These are phyloP conservation scores for Xylariaceae sp. DNA, from an alignment of 2,329 filamentous ascomycete species.

Conservation along the genomic window DNA sequence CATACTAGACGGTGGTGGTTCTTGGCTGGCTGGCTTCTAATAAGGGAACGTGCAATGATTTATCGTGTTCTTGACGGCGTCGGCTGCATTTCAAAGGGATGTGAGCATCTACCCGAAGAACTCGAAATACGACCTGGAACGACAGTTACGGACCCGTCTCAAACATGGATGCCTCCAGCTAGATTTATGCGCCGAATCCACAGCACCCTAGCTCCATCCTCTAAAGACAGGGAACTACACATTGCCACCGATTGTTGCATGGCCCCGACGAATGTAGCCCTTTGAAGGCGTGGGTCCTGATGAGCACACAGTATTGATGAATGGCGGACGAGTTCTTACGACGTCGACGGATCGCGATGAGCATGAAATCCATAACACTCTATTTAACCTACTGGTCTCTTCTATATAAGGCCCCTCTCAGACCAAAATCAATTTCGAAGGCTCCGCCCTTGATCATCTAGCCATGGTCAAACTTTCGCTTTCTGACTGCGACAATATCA, in stretches of 20 bases:
- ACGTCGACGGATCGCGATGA: conserved; percentile 22
- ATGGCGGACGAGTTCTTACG: conserved; percentile 18
- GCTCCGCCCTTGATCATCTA: not conserved
- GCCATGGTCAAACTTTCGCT: not conserved
- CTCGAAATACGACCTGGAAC: not conserved
- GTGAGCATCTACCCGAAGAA: not conserved
- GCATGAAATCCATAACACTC: conserved; percentile 12
- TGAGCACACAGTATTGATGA: conserved; percentile 6
- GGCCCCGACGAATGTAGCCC: conserved; percentile 5
- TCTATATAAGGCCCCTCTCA: conserved; percentile 11
- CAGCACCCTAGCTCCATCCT: not conserved
- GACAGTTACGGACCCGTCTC: not conserved
- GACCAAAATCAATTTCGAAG: conserved; percentile 1
- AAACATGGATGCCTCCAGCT: not conserved
- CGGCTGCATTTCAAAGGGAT: conserved; percentile 1
- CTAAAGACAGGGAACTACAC: conserved; percentile 1
- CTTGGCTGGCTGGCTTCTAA: not conserved
- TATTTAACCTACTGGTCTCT: not conserved
- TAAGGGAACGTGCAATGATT: not conserved
- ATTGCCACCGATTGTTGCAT: conserved; percentile 3
- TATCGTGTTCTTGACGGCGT: not conserved
- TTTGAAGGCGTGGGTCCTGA: not conserved
- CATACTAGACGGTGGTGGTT: not conserved
- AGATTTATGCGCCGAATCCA: not conserved
- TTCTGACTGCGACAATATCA: not conserved